phyloP scores from a whole-genome alignment of 2,329 filamentous ascomycete genomes.

The Didymella pomorum region DNA sequence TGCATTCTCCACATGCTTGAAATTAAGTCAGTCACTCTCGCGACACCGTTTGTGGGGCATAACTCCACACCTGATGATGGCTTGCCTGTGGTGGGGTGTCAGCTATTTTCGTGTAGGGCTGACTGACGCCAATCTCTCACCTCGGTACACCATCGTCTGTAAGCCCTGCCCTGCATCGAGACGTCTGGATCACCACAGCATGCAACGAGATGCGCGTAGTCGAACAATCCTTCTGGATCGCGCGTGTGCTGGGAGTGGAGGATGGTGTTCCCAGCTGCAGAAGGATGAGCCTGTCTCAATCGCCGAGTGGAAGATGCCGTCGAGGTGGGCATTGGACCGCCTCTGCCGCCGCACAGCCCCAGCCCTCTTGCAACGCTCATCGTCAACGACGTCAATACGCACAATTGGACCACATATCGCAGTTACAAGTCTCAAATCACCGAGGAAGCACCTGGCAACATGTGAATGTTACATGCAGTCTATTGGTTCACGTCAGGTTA shows the following conservation, averaged over 20 bases:
- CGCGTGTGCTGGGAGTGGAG: constrained; percentile 3
- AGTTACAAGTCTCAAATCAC: not conserved
- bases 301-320: constrained; percentile 1
- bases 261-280: constrained; percentile 1
- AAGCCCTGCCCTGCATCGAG: constrained; percentile 20
- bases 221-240: not conserved
- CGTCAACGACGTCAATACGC: not conserved
- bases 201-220: not conserved
- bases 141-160: constrained; percentile 36
- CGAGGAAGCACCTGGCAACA: not conserved
- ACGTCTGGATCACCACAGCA: constrained; percentile 9
- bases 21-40: constrained; percentile 1
- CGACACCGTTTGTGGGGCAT: not conserved
- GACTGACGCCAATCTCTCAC: constrained; percentile 14
- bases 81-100: constrained; percentile 27
- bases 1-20: constrained; percentile 38
- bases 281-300: constrained; percentile 8
- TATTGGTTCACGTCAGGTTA: not conserved
- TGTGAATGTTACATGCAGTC: not conserved
- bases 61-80: constrained; percentile 26
- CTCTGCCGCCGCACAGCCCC: constrained; percentile 10
- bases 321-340: not conserved
- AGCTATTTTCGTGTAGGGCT: constrained; percentile 12
- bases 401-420: not conserved
- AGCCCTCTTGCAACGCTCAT: constrained; percentile 2